Evolutionary conservation across 129 eudicot genomes (phyloP), one percentile per base, ranked within the genome.

Genomic region (Tanacetum coccineum): DNA sequence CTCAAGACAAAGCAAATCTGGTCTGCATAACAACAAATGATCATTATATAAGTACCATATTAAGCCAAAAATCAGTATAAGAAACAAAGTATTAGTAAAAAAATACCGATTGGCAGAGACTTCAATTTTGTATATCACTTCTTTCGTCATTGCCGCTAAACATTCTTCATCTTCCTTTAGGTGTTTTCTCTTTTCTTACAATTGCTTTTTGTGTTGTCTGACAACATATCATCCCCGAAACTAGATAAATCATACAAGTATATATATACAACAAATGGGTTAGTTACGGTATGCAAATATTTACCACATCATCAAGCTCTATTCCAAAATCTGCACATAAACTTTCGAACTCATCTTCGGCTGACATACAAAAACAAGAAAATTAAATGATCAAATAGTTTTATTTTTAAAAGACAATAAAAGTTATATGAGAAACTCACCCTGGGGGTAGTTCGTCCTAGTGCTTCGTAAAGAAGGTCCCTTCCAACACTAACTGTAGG

Each of bases 1-100:
- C 77, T 94, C 99, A 49, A 94, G 90, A 73, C 99, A 94, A 71
- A 94, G 97, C 87, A 94, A 83, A 79, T 94, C 99, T 84, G 84
- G 84, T 81, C 99, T 93, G 82, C 78, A 75, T 19, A 36, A 36
- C 39, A 48, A 14, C 67, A 79, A 64, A 47, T 36, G 40, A 52
- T 19, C 39, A 71, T 48, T 22, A 30, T 13, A 67, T 39, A 19
- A 28, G 40, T 64, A 13, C 11, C 60, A 55, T 55, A 0, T 9
- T 3, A 20, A 4, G 25, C 14, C 7, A 10, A 20, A 55, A 20
- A 20, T 55, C 32, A 55, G 0, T 36, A 13, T 19, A 21, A 36
- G 18, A 20, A 14, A 49, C 25, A 25, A 44, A 57, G 12, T 13
- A 36, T 20, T 14, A 20, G 17, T 36, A 36, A 1, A 36, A 48